A percentile compares a stretch with the other conserved stretches of the same genome.
Evolutionary conservation across 495 filamentous ascomycete species (phyloP).

Genomic region (Lindgomyces ingoldianus): DNA sequence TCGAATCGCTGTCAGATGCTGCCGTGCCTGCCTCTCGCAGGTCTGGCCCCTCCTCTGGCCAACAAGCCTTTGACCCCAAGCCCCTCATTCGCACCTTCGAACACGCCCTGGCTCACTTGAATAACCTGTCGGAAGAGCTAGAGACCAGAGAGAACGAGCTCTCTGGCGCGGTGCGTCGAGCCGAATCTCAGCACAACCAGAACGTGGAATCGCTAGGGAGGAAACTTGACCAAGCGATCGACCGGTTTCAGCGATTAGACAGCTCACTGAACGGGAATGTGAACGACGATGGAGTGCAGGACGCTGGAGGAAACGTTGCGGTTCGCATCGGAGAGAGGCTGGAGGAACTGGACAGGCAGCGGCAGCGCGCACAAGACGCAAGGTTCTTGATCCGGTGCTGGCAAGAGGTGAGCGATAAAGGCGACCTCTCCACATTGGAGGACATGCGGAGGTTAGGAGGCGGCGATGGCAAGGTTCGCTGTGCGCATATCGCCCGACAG

Average conservation of each 20-base stretch:
- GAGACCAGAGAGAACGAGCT: conserved; percentile 87
- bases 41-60: conserved; percentile 56
- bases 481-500: conserved; percentile 86
- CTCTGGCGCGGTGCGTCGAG: conserved; percentile 81
- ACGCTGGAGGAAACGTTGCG: conserved; percentile 75
- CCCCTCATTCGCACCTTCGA: conserved; percentile 96
- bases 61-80: conserved; percentile 86
- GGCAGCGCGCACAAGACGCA: conserved; percentile 85
- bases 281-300: conserved; percentile 52
- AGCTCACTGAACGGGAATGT: conserved; percentile 64
- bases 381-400: conserved; percentile 95
- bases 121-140: conserved; percentile 79
- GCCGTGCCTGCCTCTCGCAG: conserved; percentile 73
- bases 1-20: conserved; percentile 87
- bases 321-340: conserved; percentile 93
- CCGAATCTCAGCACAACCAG: conserved; percentile 87
- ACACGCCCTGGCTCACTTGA: conserved; percentile 75
- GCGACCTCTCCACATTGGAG: conserved; percentile 76
- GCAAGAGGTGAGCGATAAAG: conserved; percentile 85
- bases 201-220: conserved; percentile 80
- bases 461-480: conserved; percentile 83
- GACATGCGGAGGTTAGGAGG: conserved; percentile 73
- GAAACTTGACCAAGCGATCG: conserved; percentile 88
- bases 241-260: conserved; percentile 86
- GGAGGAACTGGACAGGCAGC: conserved; percentile 90